Percentiles rank a stretch among this genome's conserved stretches.
phyloP scores from a whole-genome alignment of 1,139 yeast species.

The Chernovozyma sophiae-reginae region DNA sequence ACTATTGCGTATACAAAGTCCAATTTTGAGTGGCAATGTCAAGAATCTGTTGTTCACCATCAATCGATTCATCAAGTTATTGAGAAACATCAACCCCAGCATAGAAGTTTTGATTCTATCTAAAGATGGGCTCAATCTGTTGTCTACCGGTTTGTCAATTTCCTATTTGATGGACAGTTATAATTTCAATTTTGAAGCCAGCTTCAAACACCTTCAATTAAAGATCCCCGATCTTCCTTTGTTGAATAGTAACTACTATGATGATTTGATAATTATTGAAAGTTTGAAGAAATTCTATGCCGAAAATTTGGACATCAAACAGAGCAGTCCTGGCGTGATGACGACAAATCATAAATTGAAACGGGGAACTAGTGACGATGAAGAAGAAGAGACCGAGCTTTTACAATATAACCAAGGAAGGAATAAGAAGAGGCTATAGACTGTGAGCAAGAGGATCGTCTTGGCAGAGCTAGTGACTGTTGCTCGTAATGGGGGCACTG shows the following conservation, averaged over 20 bases:
- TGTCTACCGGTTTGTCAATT: constrained; percentile 33
- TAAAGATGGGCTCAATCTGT: constrained; percentile 23
- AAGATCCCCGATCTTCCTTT: constrained; percentile 17
- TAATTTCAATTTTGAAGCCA: constrained; percentile 30
- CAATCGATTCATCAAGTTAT: constrained; percentile 34
- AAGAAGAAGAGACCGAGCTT: background rate
- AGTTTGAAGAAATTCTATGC: constrained; percentile 35
- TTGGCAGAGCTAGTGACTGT: background rate
- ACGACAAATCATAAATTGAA: constrained; percentile 32
- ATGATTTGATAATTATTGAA: constrained; percentile 39
- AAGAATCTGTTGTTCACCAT: constrained; percentile 36
- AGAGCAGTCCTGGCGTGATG: constrained; percentile 22
- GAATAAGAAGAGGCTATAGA: too few species aligned
- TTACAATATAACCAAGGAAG: background rate
- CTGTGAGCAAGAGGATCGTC: too few species aligned
- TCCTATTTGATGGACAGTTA: constrained; percentile 43
- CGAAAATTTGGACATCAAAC: constrained; percentile 33
- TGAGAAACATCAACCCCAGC: constrained; percentile 30
- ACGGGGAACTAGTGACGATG: constrained; percentile 22
- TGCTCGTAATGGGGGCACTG: background rate
- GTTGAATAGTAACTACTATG: constrained; percentile 35
- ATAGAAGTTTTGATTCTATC: constrained; percentile 36
- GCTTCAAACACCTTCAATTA: constrained; percentile 18
- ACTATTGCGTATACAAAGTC: constrained; percentile 27
- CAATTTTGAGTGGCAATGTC: constrained; percentile 35